These are phyloP conservation scores for Penicillium expansum DNA, from an alignment of 2,329 filamentous ascomycete genomes.

Conservation along the genomic window DNA sequence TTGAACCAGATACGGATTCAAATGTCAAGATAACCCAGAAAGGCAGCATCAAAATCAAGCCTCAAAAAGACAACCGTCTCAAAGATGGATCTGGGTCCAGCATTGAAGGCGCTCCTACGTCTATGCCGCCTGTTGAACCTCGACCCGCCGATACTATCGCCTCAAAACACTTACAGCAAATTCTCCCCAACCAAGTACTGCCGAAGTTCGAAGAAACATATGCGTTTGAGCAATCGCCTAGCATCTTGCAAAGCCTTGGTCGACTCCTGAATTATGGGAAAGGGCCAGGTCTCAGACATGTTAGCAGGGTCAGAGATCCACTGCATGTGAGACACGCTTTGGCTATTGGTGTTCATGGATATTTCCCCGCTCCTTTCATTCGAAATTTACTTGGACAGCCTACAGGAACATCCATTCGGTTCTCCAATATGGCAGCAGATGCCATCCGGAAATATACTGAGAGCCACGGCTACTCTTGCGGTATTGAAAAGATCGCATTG, in stretches of 20 bases:
- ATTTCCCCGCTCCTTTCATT: slow-evolving; percentile 83
- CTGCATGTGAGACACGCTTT: slow-evolving; percentile 79
- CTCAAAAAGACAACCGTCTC: slow-evolving; percentile 23
- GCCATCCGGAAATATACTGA: slow-evolving; percentile 82
- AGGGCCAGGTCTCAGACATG: slow-evolving; percentile 63
- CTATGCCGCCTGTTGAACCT: slow-evolving; percentile 25
- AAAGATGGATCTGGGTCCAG: slow-evolving; percentile 23
- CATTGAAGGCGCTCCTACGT: slow-evolving; percentile 16
- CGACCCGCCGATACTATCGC: slow-evolving; percentile 28
- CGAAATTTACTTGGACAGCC: slow-evolving; percentile 92
- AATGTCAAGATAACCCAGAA: slow-evolving; percentile 30
- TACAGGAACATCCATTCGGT: slow-evolving; percentile 90
- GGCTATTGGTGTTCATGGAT: slow-evolving; percentile 90
- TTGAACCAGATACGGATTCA: slow-evolving; percentile 20
- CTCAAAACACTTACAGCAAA: slow-evolving; percentile 37
- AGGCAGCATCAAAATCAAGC: slow-evolving; percentile 31
- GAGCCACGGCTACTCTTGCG: slow-evolving; percentile 67
- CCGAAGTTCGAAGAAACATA: slow-evolving; percentile 50
- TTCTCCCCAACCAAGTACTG: slow-evolving; percentile 48
- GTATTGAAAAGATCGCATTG: slow-evolving; percentile 89
- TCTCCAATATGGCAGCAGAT: slow-evolving; percentile 80
- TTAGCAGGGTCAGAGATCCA: slow-evolving; percentile 66
- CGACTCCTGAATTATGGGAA: slow-evolving; percentile 50
- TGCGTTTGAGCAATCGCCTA: slow-evolving; percentile 50
- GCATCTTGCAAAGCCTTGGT: slow-evolving; percentile 59